Evolutionary conservation across 306 rosid species (phyloP), one percentile per base, ranked within the genome.

Genomic region (Medicago arabica): DNA sequence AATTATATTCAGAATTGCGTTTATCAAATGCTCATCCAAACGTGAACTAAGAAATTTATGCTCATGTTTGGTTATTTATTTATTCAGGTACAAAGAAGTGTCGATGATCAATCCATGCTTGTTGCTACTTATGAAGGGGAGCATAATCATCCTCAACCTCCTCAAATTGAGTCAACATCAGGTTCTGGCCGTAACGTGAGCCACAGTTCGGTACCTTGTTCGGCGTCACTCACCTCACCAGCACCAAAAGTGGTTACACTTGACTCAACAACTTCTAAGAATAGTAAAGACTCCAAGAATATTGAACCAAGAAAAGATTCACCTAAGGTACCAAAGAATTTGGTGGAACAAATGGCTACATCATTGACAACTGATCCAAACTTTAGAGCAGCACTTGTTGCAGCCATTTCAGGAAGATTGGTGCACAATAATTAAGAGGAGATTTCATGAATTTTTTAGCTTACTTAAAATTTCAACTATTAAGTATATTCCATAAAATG

Each of bases 111-210:
- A 77, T 88, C 95, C 6, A 25, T 92, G 50, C 67, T 96, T 38
- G 98, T 92, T 41, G 98, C 98, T 36, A 96, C 99, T 59, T 96
- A 96, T 68, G 98, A 96, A 89, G 99, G 99, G 7, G 99, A 92
- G 79, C 99, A 96, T 80, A 96, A 90, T 79, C 99, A 96, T 80
- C 86, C 96, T 5, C 84, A 75, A 40, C 83, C 91, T 47, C 71
- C 88, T 68, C 97, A 77, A 47, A 58, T 82, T 15, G 97, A 92
- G 28, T 82, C 88, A 41, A 82, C 89, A 53, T 83, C 94, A 2
- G 87, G 87, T 51, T 69, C 90, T 15, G 77, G 75, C 76, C 89
- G 89, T n/a, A 4, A 80, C 25, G n/a, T 69, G 75, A 70, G 67
- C 59, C 18, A 83, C 2, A 84, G 77, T 57, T 38, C 92, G n/a